phyloP scores from a whole-genome alignment of 805 yeast genomes.

The Helenozyma rhizophorensis region DNA sequence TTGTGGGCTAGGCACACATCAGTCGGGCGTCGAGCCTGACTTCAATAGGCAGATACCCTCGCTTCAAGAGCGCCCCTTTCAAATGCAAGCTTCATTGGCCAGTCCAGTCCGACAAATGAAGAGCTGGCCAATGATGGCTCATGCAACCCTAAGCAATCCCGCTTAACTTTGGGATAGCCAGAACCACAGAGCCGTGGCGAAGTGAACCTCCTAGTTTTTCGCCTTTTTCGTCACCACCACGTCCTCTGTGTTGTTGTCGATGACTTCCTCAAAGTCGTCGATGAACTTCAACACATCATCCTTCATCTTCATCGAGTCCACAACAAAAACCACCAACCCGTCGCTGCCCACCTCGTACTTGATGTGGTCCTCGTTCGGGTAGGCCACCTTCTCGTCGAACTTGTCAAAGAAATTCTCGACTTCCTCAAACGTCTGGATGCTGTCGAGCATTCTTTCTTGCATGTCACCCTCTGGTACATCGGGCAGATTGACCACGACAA shows the following conservation, averaged over 20 bases:
- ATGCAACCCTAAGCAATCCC: no score
- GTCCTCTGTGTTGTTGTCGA: slow-evolving; percentile 1
- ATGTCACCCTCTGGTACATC: slow-evolving; percentile 38
- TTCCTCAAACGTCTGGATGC: slow-evolving; percentile 42
- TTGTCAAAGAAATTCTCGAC: slow-evolving; percentile 49
- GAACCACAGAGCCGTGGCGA: not conserved
- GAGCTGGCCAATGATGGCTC: no score
- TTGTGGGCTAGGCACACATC: no score
- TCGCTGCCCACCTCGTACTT: slow-evolving; percentile 61
- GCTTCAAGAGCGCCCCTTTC: no score
- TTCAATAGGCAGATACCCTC: no score
- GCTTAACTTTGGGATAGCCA: no score
- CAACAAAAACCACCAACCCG: slow-evolving; percentile 55
- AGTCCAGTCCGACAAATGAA: no score
- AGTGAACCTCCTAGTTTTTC: slow-evolving; percentile 1
- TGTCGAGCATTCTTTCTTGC: slow-evolving; percentile 45
- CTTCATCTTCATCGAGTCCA: slow-evolving; percentile 36
- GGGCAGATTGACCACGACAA: slow-evolving; percentile 38
- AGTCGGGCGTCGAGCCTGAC: no score
- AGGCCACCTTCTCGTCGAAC: slow-evolving; percentile 48
- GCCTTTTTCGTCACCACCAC: slow-evolving; percentile 5
- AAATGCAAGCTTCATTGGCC: no score
- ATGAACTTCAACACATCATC: slow-evolving; percentile 39
- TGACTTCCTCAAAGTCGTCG: slow-evolving; percentile 27
- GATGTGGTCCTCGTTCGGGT: slow-evolving; percentile 51